Evolutionary conservation across 768 basidiomycete genomes (phyloP).

Genomic region (Lyophyllum atratum): DNA sequence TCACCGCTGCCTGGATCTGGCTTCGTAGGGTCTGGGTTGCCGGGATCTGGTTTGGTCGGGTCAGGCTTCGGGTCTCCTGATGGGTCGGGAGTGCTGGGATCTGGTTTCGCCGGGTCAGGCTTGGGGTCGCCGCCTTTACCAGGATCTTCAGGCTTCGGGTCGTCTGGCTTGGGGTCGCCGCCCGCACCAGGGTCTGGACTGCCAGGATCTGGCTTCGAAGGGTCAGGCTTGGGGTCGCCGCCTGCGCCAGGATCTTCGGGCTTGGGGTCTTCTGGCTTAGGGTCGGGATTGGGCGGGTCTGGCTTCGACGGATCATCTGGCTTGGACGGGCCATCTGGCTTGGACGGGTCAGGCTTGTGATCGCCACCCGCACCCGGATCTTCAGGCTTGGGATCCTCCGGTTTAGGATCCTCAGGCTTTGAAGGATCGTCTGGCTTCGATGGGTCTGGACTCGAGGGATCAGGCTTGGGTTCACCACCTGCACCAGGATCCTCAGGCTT

Average conservation of each 20-base stretch:
- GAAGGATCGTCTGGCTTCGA: background rate
- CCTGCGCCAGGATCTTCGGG: background rate
- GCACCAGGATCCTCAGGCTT: background rate
- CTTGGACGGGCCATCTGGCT: background rate
- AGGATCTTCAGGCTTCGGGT: background rate
- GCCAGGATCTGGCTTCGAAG: background rate
- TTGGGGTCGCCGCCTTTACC: too few species aligned
- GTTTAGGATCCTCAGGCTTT: background rate
- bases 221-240: background rate
- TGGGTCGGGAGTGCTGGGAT: background rate
- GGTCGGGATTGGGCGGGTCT: too few species aligned
- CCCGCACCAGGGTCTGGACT: background rate
- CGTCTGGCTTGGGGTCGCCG: background rate
- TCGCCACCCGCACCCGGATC: background rate
- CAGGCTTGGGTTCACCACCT: background rate
- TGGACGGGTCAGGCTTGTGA: background rate
- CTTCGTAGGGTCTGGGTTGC: too few species aligned
- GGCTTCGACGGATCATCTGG: background rate
- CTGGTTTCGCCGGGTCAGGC: background rate
- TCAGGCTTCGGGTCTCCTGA: background rate
- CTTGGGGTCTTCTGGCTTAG: background rate
- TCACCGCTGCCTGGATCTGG: too few species aligned
- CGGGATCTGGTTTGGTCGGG: too few species aligned
- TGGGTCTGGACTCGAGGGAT: background rate
- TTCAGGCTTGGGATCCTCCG: background rate